A percentile compares a stretch with the other conserved stretches of the same genome.
Evolutionary conservation across 1,139 yeast species (phyloP).

Genomic region (Taiozyma sp.): DNA sequence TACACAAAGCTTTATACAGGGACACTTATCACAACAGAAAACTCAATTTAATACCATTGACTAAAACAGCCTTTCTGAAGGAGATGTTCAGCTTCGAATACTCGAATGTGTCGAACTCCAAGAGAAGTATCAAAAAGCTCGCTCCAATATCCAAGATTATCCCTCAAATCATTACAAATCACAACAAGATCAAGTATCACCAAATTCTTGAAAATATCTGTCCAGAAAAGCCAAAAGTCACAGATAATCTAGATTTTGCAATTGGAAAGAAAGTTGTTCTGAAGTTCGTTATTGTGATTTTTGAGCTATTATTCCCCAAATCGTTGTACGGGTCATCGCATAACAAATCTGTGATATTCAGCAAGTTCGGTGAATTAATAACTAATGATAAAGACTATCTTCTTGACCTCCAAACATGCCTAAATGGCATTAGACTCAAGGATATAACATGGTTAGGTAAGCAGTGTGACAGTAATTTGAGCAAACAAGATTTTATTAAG

Average conservation of each 20-base stretch:
- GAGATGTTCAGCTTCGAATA: constrained; percentile 9
- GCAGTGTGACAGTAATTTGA: constrained; percentile 23
- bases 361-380: constrained; percentile 36
- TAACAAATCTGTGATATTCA: constrained; percentile 41
- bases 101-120: not conserved
- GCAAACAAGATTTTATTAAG: constrained; percentile 33
- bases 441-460: constrained; percentile 46
- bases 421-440: constrained; percentile 31
- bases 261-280: constrained; percentile 31
- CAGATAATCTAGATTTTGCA: constrained; percentile 15
- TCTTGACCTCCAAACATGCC: constrained; percentile 26
- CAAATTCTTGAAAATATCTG: constrained; percentile 10
- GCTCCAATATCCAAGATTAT: constrained; percentile 7
- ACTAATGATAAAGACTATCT: constrained; percentile 31
- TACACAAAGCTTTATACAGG: constrained; percentile 12
- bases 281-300: constrained; percentile 34
- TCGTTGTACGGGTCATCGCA: constrained; percentile 47
- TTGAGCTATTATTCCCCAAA: constrained; percentile 47
- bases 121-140: constrained; percentile 8
- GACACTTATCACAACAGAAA: not conserved
- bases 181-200: constrained; percentile 8
- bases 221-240: not conserved
- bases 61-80: constrained; percentile 2
- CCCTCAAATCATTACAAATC: constrained; percentile 6
- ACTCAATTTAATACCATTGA: constrained; percentile 10